Evolutionary conservation across 768 basidiomycete species (phyloP), one percentile per base, ranked within the genome.

Genomic region (Mycena venus): DNA sequence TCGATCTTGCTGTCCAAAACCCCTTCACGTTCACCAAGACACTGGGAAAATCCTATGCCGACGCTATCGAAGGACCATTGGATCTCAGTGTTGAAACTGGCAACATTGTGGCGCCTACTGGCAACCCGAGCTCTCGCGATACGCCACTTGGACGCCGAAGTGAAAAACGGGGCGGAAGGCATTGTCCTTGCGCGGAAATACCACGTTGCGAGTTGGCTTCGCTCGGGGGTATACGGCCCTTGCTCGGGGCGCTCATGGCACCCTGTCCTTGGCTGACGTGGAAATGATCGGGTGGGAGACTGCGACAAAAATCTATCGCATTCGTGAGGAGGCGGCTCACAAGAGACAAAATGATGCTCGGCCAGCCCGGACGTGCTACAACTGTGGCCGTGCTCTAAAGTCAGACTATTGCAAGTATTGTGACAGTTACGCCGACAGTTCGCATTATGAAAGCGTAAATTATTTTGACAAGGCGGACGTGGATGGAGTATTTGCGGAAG

Each of bases 201-300:
- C 49, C 75, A 81, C 29, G 81, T 88, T 12, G 64, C 77, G 7
- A 42, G 63, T 4, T 87, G 87, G 85, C 76, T 85, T 9, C 40
- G 83, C 21, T 71, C 79, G 9, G 84, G n/a, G 82, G 23, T 76
- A 84, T 42, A 70, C 47, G 3, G 76, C 78, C 14, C 72, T 85
- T 27, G 76, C 79, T 1, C 75, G 60, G 47, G 75, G 80, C 19
- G 63, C 12, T 15, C 21, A 72, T 15, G 72, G 76, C 36, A 66
- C 78, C 4, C 71, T 84, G 10, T 73, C 59, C 19, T 31, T 76
- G 14, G 74, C 76, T 19, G 75, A 75, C 15, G 75, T 66, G 19
- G 70, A 72, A 34, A 49, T 5, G 44, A 71, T 75, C 21, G 70
- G 70, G 38, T 72, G 38, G 62, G 56, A 59, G 59, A 68, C 74